A percentile compares a stretch with the other conserved stretches of the same genome.
phyloP scores from a whole-genome alignment of 208 protist genomes.

The Kentomonas sorsogonicus region DNA sequence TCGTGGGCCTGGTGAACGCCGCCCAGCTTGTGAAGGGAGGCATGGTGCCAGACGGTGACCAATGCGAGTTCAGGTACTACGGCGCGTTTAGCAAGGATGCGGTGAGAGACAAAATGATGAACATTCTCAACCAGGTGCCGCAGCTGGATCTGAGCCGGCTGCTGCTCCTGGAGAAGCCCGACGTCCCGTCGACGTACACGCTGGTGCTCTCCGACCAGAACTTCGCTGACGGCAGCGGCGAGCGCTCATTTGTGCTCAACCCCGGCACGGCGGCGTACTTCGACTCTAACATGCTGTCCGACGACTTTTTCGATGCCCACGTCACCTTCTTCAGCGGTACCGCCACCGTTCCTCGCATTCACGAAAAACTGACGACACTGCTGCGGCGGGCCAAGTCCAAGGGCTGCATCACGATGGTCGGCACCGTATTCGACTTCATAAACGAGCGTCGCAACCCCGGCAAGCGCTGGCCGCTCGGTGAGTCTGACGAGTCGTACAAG shows the following conservation, averaged over 20 bases:
- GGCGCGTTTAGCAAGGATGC: constrained; percentile 11
- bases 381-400: constrained; percentile 15
- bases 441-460: constrained; percentile 16
- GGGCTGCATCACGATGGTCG: constrained; percentile 20
- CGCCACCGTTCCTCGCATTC: constrained; percentile 15
- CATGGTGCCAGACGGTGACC: no score
- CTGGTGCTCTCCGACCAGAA: constrained; percentile 21
- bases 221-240: constrained; percentile 20
- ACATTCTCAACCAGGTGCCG: constrained; percentile 16
- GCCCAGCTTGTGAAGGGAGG: constrained; percentile 14
- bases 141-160: constrained; percentile 7
- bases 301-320: constrained; percentile 20
- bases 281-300: constrained; percentile 9
- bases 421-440: constrained; percentile 23
- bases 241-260: constrained; percentile 27
- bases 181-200: constrained; percentile 10
- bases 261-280: constrained; percentile 12
- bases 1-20: constrained; percentile 18
- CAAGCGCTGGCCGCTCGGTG: constrained; percentile 21
- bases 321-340: constrained; percentile 26
- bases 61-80: constrained; percentile 16
- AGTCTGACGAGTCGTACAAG: constrained; percentile 30
- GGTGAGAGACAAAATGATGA: constrained; percentile 9
- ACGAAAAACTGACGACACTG: constrained; percentile 21
- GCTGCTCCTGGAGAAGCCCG: constrained; percentile 3